Conservation (phyloP, 2,329 filamentous ascomycete genomes). For the Claviceps sp. region DNA sequence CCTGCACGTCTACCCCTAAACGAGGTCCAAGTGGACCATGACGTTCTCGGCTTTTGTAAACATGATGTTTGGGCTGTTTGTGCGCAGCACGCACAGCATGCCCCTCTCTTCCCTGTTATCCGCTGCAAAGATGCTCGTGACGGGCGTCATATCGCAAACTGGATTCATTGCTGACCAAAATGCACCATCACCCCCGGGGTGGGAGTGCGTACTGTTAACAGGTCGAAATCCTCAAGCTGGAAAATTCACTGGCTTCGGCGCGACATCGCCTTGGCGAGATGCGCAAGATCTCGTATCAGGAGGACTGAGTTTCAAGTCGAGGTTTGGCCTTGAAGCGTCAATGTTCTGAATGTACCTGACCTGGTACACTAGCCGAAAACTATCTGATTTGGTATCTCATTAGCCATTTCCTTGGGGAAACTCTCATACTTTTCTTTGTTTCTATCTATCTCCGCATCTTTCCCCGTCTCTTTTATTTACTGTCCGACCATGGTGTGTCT, state of each 20-base stretch:
- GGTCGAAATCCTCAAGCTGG: slow-evolving; percentile 94
- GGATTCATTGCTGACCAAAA: slow-evolving; percentile 3
- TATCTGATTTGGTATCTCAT: too few relatives aligned
- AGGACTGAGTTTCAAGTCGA: slow-evolving; percentile 36
- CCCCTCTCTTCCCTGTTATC: not conserved
- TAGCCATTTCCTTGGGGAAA: too few relatives aligned
- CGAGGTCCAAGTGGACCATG: not conserved
- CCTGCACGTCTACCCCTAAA: too few relatives aligned
- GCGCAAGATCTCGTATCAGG: slow-evolving; percentile 91
- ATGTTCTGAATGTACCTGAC: too few relatives aligned
- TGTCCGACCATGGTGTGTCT: too few relatives aligned
- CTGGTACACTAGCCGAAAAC: too few relatives aligned
- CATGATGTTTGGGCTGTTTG: not conserved
- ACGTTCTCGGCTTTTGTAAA: not conserved
- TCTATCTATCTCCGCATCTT: too few relatives aligned
- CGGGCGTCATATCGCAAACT: not conserved
- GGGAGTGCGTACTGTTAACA: slow-evolving; percentile 22
- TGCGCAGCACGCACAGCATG: not conserved
- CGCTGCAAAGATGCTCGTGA: not conserved
- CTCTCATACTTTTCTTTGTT: too few relatives aligned
- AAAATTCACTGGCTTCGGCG: slow-evolving; percentile 71
- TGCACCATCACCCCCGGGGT: not conserved
- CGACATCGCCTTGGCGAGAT: slow-evolving; percentile 84
- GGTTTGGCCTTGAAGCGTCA: not conserved
- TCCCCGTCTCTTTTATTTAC: too few relatives aligned